Conservation (phyloP, 1,139 yeast species). For the Blastobotrys apis region DNA sequence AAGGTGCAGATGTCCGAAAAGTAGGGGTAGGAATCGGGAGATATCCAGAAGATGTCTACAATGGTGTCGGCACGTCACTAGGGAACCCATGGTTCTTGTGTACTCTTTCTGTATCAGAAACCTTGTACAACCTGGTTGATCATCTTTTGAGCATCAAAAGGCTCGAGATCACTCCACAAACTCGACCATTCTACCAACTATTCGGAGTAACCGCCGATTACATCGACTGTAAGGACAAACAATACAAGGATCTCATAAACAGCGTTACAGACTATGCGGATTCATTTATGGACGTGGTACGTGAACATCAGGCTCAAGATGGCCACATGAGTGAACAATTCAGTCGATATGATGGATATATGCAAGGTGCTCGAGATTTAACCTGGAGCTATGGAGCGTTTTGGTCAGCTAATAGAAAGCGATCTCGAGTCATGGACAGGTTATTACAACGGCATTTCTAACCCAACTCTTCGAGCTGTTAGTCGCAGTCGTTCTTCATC, state of each 20-base stretch:
- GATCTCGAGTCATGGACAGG: slow-evolving; percentile 13
- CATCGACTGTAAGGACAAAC: slow-evolving; percentile 2
- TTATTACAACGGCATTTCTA: slow-evolving; percentile 48
- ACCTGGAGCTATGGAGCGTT: slow-evolving; percentile 91
- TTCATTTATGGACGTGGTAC: slow-evolving; percentile 66
- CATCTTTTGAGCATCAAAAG: slow-evolving; percentile 36
- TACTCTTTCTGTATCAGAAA: slow-evolving; percentile 74
- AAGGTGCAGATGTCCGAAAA: slow-evolving; percentile 16
- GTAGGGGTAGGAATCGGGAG: slow-evolving; percentile 65
- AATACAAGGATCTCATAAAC: slow-evolving; percentile 20
- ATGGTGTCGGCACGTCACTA: slow-evolving; percentile 66
- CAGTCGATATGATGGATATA: slow-evolving; percentile 70
- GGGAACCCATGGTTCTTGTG: slow-evolving; percentile 97
- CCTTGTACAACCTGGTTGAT: slow-evolving; percentile 38
- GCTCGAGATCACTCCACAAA: slow-evolving; percentile 6
- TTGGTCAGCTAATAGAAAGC: slow-evolving; percentile 57
- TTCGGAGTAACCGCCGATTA: slow-evolving; percentile 1
- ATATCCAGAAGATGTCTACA: slow-evolving; percentile 89
- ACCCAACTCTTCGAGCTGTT: slow-evolving; percentile 84
- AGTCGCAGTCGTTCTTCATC: slow-evolving; percentile 73
- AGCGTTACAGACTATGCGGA: slow-evolving; percentile 51
- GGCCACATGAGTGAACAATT: slow-evolving; percentile 90
- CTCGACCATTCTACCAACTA: background rate
- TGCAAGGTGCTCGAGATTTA: slow-evolving; percentile 82
- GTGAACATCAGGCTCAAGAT: slow-evolving; percentile 64